Conservation (phyloP, 2,329 filamentous ascomycete genomes). For the Diaporthe caulivora region DNA sequence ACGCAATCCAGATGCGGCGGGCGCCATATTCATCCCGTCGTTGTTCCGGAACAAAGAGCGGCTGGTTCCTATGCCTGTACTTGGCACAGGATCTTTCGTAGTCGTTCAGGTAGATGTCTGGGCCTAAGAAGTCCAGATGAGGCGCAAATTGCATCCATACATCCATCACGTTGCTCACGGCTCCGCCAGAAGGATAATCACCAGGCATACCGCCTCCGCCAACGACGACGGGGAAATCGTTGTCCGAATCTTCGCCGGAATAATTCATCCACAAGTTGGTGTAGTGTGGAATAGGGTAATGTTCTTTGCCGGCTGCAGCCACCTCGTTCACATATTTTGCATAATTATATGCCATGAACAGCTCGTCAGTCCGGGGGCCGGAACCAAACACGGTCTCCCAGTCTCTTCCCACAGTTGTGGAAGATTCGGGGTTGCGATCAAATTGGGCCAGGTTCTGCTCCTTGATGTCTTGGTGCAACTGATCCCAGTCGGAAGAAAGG, state of each 20-base stretch:
- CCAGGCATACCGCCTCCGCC: slow-evolving; percentile 52
- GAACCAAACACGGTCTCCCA: slow-evolving; percentile 46
- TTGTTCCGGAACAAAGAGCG: slow-evolving; percentile 66
- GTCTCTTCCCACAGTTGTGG: neutral
- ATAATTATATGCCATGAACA: slow-evolving; percentile 53
- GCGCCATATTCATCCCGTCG: slow-evolving; percentile 60
- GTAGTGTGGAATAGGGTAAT: slow-evolving; percentile 50
- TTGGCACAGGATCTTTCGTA: slow-evolving; percentile 58
- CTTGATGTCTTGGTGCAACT: slow-evolving; percentile 5
- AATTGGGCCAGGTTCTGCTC: slow-evolving; percentile 20
- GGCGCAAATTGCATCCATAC: slow-evolving; percentile 59
- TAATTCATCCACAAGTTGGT: slow-evolving; percentile 54
- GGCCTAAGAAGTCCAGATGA: slow-evolving; percentile 50
- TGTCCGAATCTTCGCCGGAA: slow-evolving; percentile 47
- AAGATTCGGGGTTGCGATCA: neutral
- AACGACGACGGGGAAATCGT: slow-evolving; percentile 50
- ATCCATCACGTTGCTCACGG: slow-evolving; percentile 55
- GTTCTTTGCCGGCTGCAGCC: slow-evolving; percentile 50
- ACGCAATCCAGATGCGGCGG: slow-evolving; percentile 55
- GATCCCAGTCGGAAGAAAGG: slow-evolving; percentile 6
- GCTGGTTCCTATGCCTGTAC: slow-evolving; percentile 57
- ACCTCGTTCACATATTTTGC: slow-evolving; percentile 51
- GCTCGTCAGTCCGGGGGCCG: slow-evolving; percentile 48
- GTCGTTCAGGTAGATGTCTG: neutral
- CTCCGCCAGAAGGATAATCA: slow-evolving; percentile 60